Conservation (phyloP, 371 early-diverging fungal genomes). For the Blakeslea trispora region DNA sequence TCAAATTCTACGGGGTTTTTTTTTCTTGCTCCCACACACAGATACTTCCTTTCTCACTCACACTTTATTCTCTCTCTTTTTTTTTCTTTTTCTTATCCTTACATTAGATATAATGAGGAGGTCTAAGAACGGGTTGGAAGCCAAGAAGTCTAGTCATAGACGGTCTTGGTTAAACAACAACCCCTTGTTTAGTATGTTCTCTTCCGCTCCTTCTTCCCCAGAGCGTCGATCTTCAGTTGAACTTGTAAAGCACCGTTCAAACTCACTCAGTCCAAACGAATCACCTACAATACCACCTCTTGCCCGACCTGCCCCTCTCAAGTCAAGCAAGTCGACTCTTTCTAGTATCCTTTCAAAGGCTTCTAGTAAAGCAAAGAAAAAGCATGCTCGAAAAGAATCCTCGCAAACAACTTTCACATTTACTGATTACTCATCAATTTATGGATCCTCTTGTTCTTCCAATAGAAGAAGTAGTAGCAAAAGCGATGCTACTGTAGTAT, state of each 20-base stretch:
- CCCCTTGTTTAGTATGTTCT: slow-evolving; percentile 21
- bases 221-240: slow-evolving; percentile 5
- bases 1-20: too few relatives aligned
- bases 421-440: slow-evolving; percentile 7
- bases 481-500: slow-evolving; percentile 9
- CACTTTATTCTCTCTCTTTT: not conserved
- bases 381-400: slow-evolving; percentile 3
- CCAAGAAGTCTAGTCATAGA: slow-evolving; percentile 15
- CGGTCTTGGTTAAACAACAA: slow-evolving; percentile 28
- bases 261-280: slow-evolving; percentile 17
- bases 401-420: not conserved
- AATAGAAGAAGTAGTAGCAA: slow-evolving; percentile 11
- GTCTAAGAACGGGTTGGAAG: slow-evolving; percentile 10
- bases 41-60: too few relatives aligned
- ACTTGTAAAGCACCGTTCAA: slow-evolving; percentile 14
- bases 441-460: slow-evolving; percentile 9
- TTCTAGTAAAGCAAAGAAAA: slow-evolving; percentile 8
- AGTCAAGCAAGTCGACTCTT: slow-evolving; percentile 16
- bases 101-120: slow-evolving; percentile 7
- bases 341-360: slow-evolving; percentile 25
- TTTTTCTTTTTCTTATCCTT: not conserved
- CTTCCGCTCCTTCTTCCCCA: slow-evolving; percentile 29
- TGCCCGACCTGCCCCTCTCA: not conserved
- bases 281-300: not conserved
- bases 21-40: too few relatives aligned